Evolutionary conservation across 2,329 filamentous ascomycete genomes (phyloP), one percentile per base, ranked within the genome.

Genomic region (Bipolaris zeicola): DNA sequence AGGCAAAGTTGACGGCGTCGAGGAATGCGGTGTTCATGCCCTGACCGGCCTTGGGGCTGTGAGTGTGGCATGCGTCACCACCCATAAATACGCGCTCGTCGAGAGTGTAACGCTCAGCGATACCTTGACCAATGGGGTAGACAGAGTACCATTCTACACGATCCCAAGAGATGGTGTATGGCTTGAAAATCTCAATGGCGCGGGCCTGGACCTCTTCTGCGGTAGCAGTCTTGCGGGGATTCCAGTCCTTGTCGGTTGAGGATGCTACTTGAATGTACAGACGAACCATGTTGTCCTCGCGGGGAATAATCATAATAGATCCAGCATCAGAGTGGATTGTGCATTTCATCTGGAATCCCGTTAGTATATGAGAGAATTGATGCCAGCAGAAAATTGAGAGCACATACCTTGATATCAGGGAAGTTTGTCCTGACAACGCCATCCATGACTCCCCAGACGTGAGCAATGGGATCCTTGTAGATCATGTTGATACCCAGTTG

Each of bases 1-100:
- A 98, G 6, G 93, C 93, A 38, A 98, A 82, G 75, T 97, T 98
- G 58, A 92, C 85, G 0, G 92, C 92, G 67, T 83, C 81, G 45
- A 83, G 76, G 76, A 84, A 84, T 20, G 85, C 81, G 62, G 84
- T 85, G 77, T 85, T 85, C 83, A 85, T 87, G 55, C 85, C 85
- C 67, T 88, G 85, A 14, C 85, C 85, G 13, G 85, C 85, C 74
- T 88, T 88, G 52, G 85, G 85, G 52, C 79, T 71, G 72, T 88
- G 85, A 2, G 85, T 88, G 72, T 88, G 85, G 76, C 85, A 87
- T 60, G 81, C 83, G 70, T 88, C 85, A 44, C 85, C 85, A 51
- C 85, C 85, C 82, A 88, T 86, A 76, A 88, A 87, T 28, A 88
- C 81, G 5, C 85, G 83, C 75, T 87, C 83, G 63, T 88, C 85